Evolutionary conservation across 2,329 filamentous ascomycete genomes (phyloP), one percentile per base, ranked within the genome.

Genomic region (Daldinia sp.): DNA sequence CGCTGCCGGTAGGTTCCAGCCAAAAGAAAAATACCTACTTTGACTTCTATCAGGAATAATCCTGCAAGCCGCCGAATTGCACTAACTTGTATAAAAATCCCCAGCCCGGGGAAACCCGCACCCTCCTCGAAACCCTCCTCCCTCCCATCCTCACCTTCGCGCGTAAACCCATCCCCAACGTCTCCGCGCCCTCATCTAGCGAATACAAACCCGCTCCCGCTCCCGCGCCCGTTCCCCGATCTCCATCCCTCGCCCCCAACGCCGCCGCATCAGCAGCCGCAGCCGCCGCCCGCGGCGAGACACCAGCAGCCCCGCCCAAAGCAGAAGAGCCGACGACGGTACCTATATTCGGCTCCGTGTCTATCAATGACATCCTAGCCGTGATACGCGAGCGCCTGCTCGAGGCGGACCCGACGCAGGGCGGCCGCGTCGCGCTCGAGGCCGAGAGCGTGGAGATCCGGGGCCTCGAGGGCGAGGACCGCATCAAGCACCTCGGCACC

Each of bases 281-380:
- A 30, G 4, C 28, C 26, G 1, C 6, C 55, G 63, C 71, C 39
- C 51, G 20, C 20, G 20, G 20, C 67, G 7, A 3, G n/a, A 50
- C 13, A 15, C 23, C 5, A 48, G 2, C 33, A 35, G 35, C 58
- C n/a, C 63, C 74, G 28, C 56, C 62, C 18, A 18, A 67, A 33
- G 33, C 73, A 28, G 13, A 23, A 6, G 58, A 69, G 28, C 56
- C 72, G 3, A 70, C 10, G 3, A 28, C 65, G 10, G 53, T 67
- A 28, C 62, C 79, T 66, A 83, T 84, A 65, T 83, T 80, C 71
- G 82, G 82, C 44, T 83, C 82, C 56, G 82, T 84, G 6, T 80
- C 82, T 26, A 69, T 74, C 51, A 69, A 57, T 58, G 81, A 84
- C 72, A 75, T 84, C 42, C 74, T 80, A 1, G 71, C 72, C 26